phyloP scores from a whole-genome alignment of 2,329 filamentous ascomycete species.

The Immersiporthe knoxdaviesiana region DNA sequence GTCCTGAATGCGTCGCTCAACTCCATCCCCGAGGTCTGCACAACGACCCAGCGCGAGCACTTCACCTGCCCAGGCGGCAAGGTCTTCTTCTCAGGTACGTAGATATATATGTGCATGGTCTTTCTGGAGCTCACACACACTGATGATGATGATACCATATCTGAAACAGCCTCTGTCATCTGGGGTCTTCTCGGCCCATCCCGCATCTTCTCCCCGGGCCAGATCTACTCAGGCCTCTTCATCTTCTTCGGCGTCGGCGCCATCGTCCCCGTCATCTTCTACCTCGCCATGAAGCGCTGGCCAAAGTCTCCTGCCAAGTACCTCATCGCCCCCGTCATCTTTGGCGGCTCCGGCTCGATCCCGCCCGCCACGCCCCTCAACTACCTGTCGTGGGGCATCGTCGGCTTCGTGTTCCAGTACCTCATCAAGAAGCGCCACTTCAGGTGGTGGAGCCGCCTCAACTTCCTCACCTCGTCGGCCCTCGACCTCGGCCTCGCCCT shows the following conservation, averaged over 20 bases:
- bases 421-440: constrained; percentile 65
- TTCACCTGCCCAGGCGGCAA: constrained; percentile 67
- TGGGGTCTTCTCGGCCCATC: constrained; percentile 69
- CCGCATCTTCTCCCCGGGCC: constrained; percentile 65
- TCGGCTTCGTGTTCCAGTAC: constrained; percentile 73
- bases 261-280: constrained; percentile 55
- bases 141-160: too few relatives aligned
- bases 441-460: constrained; percentile 74
- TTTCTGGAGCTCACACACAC: too few relatives aligned
- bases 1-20: constrained; percentile 65
- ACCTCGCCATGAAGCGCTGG: constrained; percentile 52
- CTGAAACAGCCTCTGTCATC: constrained; percentile 63
- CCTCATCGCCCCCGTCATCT: constrained; percentile 66
- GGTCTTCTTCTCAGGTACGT: constrained; percentile 65
- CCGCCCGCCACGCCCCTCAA: constrained; percentile 73
- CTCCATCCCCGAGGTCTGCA: constrained; percentile 68
- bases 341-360: constrained; percentile 61
- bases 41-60: constrained; percentile 56
- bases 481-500: constrained; percentile 71
- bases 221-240: constrained; percentile 64
- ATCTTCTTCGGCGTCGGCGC: constrained; percentile 63
- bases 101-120: too few relatives aligned
- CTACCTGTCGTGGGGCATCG: constrained; percentile 73
- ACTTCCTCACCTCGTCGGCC: constrained; percentile 72
- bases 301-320: constrained; percentile 55